Base-by-base conservation (phyloP, 495 filamentous ascomycete genomes). In the Tuber microsphaerosporum region DNA sequence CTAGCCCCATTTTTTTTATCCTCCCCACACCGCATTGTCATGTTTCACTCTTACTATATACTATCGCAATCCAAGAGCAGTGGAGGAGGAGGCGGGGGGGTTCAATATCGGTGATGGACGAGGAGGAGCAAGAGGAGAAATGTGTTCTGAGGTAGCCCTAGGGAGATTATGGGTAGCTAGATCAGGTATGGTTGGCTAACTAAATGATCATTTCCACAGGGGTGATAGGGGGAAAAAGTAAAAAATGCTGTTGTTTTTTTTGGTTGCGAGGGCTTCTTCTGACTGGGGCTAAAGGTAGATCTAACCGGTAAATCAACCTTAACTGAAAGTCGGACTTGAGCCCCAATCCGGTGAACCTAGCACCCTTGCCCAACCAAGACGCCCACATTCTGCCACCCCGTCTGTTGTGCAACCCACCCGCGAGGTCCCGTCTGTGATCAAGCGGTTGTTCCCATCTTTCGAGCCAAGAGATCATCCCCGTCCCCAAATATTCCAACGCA, bases 251-350 rank as follows among this genome's bases (percentile, higher is more conserved):
- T n/a, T 65, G 4, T 43, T 43, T 43, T 43, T 43, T 43, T 65
- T n/a, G 51, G 56, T 65, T 0, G 56, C 0, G 10, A 65, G 56
- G 16, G 56, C 7, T 31, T 26, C 16, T 19, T 19, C 51, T 31
- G n/a, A 61, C 26, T 14, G 56, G n/a, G n/a, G 31, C 12, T 12
- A 31, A 31, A 65, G 56, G 56, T 7, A 65, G 56, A 65, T 65
- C 56, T 65, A 16, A 31, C 56, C 56, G 56, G 56, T 65, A 31
- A 65, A 65, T 65, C 56, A 65, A 65, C 56, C 56, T 65, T 65
- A 65, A 65, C 56, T 65, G n/a, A 31, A 31, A n/a, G 31, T 65
- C 56, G 56, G 56, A 31, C 20, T 16, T 31, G 12, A 14, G 26
- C 56, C 56, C 56, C 56, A 65, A 65, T 65, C 56, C 56, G 56